These are phyloP conservation scores for Dalbergia cultrata DNA, from an alignment of 306 rosid species.

Conservation along the genomic window DNA sequence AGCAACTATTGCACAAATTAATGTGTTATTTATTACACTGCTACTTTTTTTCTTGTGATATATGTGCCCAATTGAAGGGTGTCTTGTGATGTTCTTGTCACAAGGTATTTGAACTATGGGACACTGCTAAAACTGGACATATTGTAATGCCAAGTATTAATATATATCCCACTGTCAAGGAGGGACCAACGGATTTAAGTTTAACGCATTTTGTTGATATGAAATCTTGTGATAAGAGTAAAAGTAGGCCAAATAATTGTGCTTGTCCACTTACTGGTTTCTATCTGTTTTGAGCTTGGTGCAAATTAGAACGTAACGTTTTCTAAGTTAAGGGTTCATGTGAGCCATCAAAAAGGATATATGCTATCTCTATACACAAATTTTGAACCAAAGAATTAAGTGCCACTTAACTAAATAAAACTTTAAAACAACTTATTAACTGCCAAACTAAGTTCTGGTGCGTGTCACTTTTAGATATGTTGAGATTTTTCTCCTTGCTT, in stretches of 20 bases:
- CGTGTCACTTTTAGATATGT: constrained; percentile 12
- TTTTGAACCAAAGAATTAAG: constrained; percentile 10
- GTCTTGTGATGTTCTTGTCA: constrained; percentile 3
- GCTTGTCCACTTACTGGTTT: constrained; percentile 45
- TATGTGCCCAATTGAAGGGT: constrained; percentile 13
- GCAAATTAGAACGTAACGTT: background rate
- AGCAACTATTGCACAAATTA: constrained; percentile 1
- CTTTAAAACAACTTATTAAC: background rate
- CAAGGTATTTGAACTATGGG: constrained; percentile 37
- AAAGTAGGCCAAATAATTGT: constrained; percentile 44
- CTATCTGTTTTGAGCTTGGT: background rate
- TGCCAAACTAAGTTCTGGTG: constrained; percentile 18
- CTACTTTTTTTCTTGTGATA: constrained; percentile 14
- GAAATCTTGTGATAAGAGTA: constrained; percentile 29
- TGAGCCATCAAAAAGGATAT: background rate
- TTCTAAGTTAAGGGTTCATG: background rate
- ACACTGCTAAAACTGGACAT: constrained; percentile 16
- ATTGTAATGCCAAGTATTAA: constrained; percentile 25
- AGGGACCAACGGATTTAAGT: constrained; percentile 20
- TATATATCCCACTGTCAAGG: background rate
- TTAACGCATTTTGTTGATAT: constrained; percentile 40
- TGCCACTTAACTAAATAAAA: background rate
- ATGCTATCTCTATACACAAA: background rate
- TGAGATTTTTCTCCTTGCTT: background rate
- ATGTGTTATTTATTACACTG: constrained; percentile 24